Evolutionary conservation across 495 filamentous ascomycete species (phyloP), one percentile per base, ranked within the genome.

Genomic region (Hypoxylon cercidicola): DNA sequence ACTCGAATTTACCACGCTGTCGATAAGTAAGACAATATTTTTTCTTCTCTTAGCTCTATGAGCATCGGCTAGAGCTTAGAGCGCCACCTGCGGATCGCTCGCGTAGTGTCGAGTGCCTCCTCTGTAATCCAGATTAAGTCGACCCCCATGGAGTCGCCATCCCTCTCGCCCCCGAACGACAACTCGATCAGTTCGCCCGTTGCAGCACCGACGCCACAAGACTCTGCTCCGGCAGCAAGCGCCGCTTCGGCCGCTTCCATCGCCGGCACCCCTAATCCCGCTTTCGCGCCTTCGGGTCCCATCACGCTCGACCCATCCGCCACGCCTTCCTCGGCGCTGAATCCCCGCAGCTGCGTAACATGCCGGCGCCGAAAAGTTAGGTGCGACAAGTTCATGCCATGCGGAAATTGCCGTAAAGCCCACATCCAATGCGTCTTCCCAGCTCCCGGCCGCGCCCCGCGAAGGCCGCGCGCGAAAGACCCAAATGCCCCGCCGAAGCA

Each of bases 361-460:
- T 97, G 93, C 72, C 84, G 92, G 19, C 85, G 88, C 60, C 82
- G 93, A 45, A 97, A 97, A 73, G 92, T 95, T 4, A 88, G 89
- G 55, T 97, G 93, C 76, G 91, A 97, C 79, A 96, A 96, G 75
- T 80, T 85, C 41, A 82, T 81, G 68, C 92, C 93, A 4, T 97
- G 93, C 76, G 88, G 87, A 50, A 96, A 97, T 70, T 97, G 93
- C 75, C 82, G 84, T 47, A 88, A 88, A 68, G 89, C 88, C 9
- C 87, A 88, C 23, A 90, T 89, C 57, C 87, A 92, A 71, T 97
- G 93, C 74, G 77, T 93, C 23, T 97, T 93, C 72, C 93, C 93
- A 1, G 86, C 89, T 0, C 92, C 92, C 0, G 92, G 91, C 13
- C 82, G 93, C 52, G 92, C 93, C 11, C 91, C 91, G 10, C 82